These are phyloP conservation scores for Candida broadrunensis DNA, from an alignment of 805 yeast genomes.

Conservation along the genomic window DNA sequence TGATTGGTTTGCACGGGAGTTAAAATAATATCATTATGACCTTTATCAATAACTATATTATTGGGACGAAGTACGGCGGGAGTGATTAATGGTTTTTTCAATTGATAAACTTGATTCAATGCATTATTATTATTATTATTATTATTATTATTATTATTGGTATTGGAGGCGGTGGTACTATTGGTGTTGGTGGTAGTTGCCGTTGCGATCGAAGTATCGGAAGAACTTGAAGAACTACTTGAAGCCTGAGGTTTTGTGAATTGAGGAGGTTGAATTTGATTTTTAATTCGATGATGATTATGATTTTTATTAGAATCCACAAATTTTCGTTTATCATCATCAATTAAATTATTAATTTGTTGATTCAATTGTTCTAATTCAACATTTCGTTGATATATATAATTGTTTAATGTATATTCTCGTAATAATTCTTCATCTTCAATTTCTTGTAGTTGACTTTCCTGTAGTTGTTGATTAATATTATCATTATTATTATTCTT, in stretches of 20 bases:
- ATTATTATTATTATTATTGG: background rate
- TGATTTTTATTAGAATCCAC: background rate
- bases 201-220: background rate
- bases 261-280: background rate
- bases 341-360: background rate
- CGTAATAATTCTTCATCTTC: conserved; percentile 4
- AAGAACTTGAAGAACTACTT: background rate
- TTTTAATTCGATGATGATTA: background rate
- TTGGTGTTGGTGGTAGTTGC: background rate
- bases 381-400: conserved; percentile 15
- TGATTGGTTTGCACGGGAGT: background rate
- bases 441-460: background rate
- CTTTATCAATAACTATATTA: conserved; percentile 2
- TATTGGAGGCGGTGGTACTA: conserved; percentile 7
- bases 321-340: background rate
- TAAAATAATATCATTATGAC: background rate
- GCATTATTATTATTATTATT: background rate
- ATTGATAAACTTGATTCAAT: conserved; percentile 40
- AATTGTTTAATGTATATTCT: conserved; percentile 17
- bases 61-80: conserved; percentile 53
- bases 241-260: background rate
- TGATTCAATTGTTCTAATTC: conserved; percentile 8
- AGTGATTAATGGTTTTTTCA: conserved; percentile 44
- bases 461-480: background rate
- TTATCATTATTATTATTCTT: conserved; percentile 8